Evolutionary conservation across 2,329 filamentous ascomycete species (phyloP), one percentile per base, ranked within the genome.

Genomic region (Monosporascus sp.): DNA sequence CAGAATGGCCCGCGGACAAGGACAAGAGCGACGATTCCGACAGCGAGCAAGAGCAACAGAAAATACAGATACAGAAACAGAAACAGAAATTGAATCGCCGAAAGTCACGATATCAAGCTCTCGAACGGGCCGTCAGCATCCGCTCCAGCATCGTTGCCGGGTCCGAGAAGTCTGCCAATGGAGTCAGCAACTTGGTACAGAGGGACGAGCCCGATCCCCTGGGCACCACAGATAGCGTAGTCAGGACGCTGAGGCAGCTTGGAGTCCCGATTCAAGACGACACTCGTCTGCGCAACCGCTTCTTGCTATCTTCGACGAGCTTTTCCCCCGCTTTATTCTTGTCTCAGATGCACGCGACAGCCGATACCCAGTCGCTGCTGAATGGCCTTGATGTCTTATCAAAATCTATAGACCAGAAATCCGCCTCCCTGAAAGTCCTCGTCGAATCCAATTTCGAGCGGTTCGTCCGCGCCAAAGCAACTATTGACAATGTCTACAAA

Each of bases 361-460:
- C 89, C 52, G 91, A 93, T 52, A 96, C 92, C 1, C 83, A 91
- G 61, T 84, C 86, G 46, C 78, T 99, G 1, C 78, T 96, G 14
- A 79, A 83, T 48, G 95, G 94, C 3, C 82, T 99, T 20, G 88
- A 96, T 61, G 86, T 88, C 55, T 82, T 99, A 20, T 94, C 91
- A 19, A 83, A 84, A 57, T 97, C 93, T 1, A 99, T 99, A 65
- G 94, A 97, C 65, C 90, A 97, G 73, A 99, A 99, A 71, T 97
- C 93, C 0, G 94, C 93, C 0, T 97, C 92, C 4, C 81, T 99
- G 56, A 99, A 99, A 69, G 89, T 96, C 11, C 81, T 99, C 19
- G 94, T 99, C 24, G 94, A 99, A 71, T 93, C 90, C 59, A 99
- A 99, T 70, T 99, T 99, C 68, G 95, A 99, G 72, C 88, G 93